Evolutionary conservation across 257 asterid genomes (phyloP), one percentile per base, ranked within the genome.

Genomic region (Agastache rugosa): DNA sequence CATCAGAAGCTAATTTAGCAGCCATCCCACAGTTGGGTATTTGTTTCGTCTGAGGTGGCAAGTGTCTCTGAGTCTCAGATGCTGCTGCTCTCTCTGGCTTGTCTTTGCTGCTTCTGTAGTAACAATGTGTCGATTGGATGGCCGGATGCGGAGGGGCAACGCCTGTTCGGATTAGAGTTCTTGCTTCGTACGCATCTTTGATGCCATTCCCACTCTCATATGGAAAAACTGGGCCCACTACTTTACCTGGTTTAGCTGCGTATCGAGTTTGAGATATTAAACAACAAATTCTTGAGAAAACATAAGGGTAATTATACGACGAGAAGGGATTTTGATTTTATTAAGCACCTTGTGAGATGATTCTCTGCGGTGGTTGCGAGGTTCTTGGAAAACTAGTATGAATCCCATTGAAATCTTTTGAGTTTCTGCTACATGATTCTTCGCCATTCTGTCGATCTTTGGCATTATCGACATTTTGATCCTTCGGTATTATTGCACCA

Each of bases 211-310:
- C 86, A 7, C 50, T 78, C 64, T 86, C 92, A 8, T 73, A 80
- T 1, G 78, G 79, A 42, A 85, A 60, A 69, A 75, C 79, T 19
- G 89, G 88, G 45, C 91, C 90, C 19, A 88, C 79, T 17, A 81
- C 86, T 77, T 86, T 87, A 12, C 96, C 97, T 7, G 93, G 91
- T 77, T 86, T 91, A 23, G 90, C 95, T 85, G 91, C 37, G 63
- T 35, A 66, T 42, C 37, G 34, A 25, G 39, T 54, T 42, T 14
- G 16, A 58, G 42, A 41, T 39, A 39, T 48, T 34, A 62, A 48
- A 55, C 17, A 39, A n/a, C 64, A 39, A 37, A 22, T 50, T 44
- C 41, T 16, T 11, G 39, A 44, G 9, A 15, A 67, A 72, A 54
- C 9, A 29, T 6, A 1, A 47, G 20, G 22, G 47, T 2, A 27